A percentile compares a stretch with the other conserved stretches of the same genome.
phyloP scores from a whole-genome alignment of 1,284 basidiomycete species.

The Malassezia dermatis region DNA sequence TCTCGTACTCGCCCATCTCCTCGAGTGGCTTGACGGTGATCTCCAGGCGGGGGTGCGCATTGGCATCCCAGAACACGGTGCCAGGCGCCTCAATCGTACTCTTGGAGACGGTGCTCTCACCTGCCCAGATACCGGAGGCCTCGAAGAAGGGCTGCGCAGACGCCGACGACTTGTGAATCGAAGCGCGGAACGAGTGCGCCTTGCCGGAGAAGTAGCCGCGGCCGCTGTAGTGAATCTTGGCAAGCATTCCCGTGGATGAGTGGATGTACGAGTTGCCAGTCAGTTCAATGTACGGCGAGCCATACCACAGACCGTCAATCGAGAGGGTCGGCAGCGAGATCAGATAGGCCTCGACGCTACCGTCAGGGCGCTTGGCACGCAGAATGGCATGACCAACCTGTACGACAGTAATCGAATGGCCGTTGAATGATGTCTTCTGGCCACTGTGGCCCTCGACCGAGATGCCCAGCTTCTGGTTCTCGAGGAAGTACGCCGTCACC shows the following conservation, averaged over 20 bases:
- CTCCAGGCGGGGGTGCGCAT: slow-evolving; percentile 56
- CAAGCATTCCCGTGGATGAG: slow-evolving; percentile 62
- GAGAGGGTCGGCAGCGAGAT: slow-evolving; percentile 64
- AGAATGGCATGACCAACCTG: slow-evolving; percentile 89
- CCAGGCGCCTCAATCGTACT: slow-evolving; percentile 36
- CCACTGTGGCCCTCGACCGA: slow-evolving; percentile 78
- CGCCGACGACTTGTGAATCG: slow-evolving; percentile 53
- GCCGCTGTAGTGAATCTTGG: slow-evolving; percentile 70
- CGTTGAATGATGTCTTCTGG: slow-evolving; percentile 73
- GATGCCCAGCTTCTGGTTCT: slow-evolving; percentile 71
- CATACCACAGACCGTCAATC: slow-evolving; percentile 50
- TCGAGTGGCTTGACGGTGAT: slow-evolving; percentile 58
- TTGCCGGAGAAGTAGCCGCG: slow-evolving; percentile 87
- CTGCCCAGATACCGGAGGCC: slow-evolving; percentile 82
- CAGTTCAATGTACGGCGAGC: slow-evolving; percentile 74
- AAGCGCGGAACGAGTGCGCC: slow-evolving; percentile 82
- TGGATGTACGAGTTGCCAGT: slow-evolving; percentile 73
- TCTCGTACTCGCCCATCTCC: slow-evolving; percentile 72
- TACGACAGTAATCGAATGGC: slow-evolving; percentile 71
- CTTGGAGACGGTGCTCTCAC: slow-evolving; percentile 53
- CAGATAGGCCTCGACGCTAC: slow-evolving; percentile 62
- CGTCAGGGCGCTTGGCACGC: slow-evolving; percentile 58
- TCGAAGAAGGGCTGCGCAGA: slow-evolving; percentile 53
- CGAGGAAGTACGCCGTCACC: slow-evolving; percentile 56
- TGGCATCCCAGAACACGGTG: slow-evolving; percentile 52